Base-by-base conservation (phyloP, 2,329 filamentous ascomycete genomes). In the Colletotrichum noveboracense region DNA sequence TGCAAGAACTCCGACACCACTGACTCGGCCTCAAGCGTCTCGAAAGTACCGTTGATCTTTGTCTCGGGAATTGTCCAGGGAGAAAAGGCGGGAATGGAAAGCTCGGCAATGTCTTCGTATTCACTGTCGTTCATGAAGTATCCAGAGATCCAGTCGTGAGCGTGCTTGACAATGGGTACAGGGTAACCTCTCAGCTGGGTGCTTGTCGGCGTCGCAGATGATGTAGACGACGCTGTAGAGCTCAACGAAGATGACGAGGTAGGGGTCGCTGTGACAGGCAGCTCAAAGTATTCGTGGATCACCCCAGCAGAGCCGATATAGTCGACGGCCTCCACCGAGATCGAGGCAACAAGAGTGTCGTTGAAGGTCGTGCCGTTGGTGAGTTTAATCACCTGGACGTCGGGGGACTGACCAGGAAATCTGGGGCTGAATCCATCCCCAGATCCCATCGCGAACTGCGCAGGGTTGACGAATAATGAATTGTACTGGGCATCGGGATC, bases 1-100 rank as follows among this genome's bases (percentile, higher is more conserved):
- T 85, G 82, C n/a, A 93, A 84, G 78, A 92, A 89, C 13, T 74
- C 65, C 10, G 86, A 64, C 28, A 81, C 78, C 61, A 80, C 74
- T 4, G 67, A 58, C 30, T 78, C 68, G 66, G 80, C 82, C n/a
- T 78, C 70, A 4, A 67, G 7, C 2, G 61, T 52, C 36, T 78
- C 73, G 13, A 79, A 74, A 28, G 68, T 75, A 12, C 60, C 74
- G 36, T 71, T 72, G 1, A 52, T 26, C 7, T 6, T n/a, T 3
- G 18, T 21, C 26, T 26, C 21, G 14, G 43, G 32, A 18, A 28
- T 64, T 26, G 30, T 24, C 32, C 62, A 48, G 5, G 79, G 78
- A 3, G 74, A 52, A 64, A 82, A 82, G 5, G 67, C 70, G 3
- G 77, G 65, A 3, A 82, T 55, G 8, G 78, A 76, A 5, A 83